Evolutionary conservation across 345 rosid genomes (phyloP), one percentile per base, ranked within the genome.

Genomic region (Populus simonii): DNA sequence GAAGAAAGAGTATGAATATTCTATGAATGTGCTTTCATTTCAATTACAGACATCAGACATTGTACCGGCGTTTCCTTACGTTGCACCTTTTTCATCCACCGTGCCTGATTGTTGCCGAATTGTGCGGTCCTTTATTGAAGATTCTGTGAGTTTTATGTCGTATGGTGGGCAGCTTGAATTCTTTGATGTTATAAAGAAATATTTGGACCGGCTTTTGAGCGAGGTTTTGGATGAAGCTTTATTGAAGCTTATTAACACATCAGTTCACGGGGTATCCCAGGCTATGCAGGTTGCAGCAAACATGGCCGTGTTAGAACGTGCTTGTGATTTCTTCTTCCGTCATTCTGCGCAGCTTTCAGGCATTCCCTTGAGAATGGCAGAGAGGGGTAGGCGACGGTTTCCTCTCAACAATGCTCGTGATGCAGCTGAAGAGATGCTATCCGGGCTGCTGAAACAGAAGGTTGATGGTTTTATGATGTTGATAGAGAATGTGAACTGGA

Each of bases 231-330:
- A 93, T 71, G 98, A 88, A 72, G 96, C 96, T 77, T 71, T 95
- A 80, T 78, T 93, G 86, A 95, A 93, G 85, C 89, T 95, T 70
- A 89, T 92, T 16, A 90, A 69, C 82, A 80, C 96, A 1, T 93
- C 99, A 41, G 87, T 91, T 55, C 93, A 89, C 69, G 98, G 96
- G 63, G 99, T 92, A 70, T 85, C 99, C 39, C 99, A 93, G 83
- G 99, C 98, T 9, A 95, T 93, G 99, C 99, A 91, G 85, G 89
- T 92, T 62, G 98, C 99, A 12, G 99, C 99, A 51, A 95, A 95
- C 83, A 95, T 95, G 99, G 91, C 93, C 1, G 99, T 95, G 35
- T 78, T 95, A 72, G 98, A 93, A 77, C 98, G 99, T 47, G 99
- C 99, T 81, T 95, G 99, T 72, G 99, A 92, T 80, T 95, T 95